Conservation (phyloP, 345 rosid species). For the Dipteronia sinensis region DNA sequence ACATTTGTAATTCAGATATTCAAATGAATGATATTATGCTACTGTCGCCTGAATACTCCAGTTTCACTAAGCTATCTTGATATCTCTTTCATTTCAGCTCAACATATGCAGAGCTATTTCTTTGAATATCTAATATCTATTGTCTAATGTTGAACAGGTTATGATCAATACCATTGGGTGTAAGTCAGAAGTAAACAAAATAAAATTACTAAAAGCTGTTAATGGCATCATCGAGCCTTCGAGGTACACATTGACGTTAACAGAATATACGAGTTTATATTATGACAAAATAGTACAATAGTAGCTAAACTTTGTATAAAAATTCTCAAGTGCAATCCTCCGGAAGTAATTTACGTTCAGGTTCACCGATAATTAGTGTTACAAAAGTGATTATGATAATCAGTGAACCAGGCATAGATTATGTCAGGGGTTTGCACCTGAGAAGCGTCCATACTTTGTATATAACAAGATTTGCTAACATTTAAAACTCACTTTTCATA, state of each 20-base stretch:
- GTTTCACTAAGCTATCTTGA: not conserved
- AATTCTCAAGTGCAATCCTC: conserved; percentile 35
- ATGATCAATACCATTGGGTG: conserved; percentile 9
- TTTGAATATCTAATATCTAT: no score
- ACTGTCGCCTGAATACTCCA: not conserved
- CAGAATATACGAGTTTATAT: conserved; percentile 13
- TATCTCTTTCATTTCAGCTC: not conserved
- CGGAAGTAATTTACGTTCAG: no score
- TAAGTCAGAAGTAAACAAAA: conserved; percentile 17
- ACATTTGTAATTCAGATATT: not conserved
- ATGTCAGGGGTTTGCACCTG: no score
- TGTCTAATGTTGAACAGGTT: conserved; percentile 25
- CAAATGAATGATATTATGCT: not conserved
- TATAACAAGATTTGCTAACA: not conserved
- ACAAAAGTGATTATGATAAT: no score
- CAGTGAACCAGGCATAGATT: no score
- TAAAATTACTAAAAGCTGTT: conserved; percentile 29
- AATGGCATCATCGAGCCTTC: conserved; percentile 45
- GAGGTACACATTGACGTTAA: conserved; percentile 27
- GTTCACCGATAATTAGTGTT: no score
- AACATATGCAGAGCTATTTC: no score
- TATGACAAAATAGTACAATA: conserved; percentile 19
- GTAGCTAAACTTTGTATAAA: not conserved
- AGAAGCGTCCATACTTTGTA: no score
- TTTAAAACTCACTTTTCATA: not conserved